phyloP scores from a whole-genome alignment of 1,284 basidiomycete genomes.

The Uromyces viciae-fabae region DNA sequence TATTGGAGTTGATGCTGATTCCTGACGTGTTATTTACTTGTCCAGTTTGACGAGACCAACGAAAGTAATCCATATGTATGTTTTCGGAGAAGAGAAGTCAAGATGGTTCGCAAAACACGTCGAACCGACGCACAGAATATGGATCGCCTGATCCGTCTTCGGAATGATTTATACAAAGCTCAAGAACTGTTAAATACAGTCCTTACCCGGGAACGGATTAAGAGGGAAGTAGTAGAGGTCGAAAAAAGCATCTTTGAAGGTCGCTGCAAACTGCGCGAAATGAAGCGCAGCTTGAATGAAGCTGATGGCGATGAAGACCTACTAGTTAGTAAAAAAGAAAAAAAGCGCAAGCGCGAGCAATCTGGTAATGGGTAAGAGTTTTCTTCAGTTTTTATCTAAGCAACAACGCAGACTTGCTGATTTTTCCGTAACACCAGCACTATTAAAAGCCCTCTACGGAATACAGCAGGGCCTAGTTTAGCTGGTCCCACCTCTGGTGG shows the following conservation, averaged over 20 bases:
- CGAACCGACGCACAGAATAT: constrained; percentile 81
- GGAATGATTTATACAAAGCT: constrained; percentile 69
- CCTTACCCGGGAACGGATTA: constrained; percentile 69
- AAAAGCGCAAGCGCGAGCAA: constrained; percentile 62
- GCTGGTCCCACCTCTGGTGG: constrained; percentile 52
- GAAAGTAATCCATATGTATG: constrained; percentile 96
- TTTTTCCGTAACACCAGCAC: constrained; percentile 46
- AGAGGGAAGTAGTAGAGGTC: constrained; percentile 65
- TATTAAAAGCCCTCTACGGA: constrained; percentile 58
- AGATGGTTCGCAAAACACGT: constrained; percentile 88
- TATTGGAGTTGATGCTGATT: constrained; percentile 51
- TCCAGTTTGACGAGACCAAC: constrained; percentile 83
- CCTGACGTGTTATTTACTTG: constrained; percentile 28
- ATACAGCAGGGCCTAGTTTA: constrained; percentile 58
- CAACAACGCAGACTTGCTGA: constrained; percentile 49
- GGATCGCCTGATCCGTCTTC: constrained; percentile 77
- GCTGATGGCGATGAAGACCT: constrained; percentile 78
- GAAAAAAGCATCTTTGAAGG: constrained; percentile 72
- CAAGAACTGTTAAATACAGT: constrained; percentile 70
- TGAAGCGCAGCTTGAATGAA: constrained; percentile 67
- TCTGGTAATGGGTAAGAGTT: constrained; percentile 48
- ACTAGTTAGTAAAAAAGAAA: constrained; percentile 65
- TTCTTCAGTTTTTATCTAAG: constrained; percentile 51
- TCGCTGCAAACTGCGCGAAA: constrained; percentile 69
- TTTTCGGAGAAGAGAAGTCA: constrained; percentile 92